phyloP scores from a whole-genome alignment of 495 filamentous ascomycete species.

The Tuber indicum region DNA sequence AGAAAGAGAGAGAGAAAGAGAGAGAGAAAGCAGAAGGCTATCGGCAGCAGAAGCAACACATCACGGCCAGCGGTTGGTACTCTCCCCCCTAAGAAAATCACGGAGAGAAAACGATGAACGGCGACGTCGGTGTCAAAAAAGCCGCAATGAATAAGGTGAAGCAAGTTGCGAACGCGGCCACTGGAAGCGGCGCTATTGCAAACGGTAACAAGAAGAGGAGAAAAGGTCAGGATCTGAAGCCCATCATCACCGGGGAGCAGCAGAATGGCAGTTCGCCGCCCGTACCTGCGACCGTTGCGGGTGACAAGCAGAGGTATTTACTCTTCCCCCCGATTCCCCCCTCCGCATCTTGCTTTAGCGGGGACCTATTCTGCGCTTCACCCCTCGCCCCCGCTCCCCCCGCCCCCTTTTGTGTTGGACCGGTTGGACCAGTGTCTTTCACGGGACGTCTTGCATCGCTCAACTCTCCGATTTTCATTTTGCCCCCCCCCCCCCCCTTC shows the following conservation, averaged over 20 bases:
- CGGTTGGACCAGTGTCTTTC: constrained; percentile 3
- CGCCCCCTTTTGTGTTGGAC: constrained; percentile 18
- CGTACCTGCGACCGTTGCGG: constrained; percentile 40
- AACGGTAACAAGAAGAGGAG: constrained; percentile 81
- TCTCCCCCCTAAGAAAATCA: constrained; percentile 7
- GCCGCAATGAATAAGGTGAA: constrained; percentile 73
- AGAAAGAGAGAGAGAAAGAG: constrained; percentile 6
- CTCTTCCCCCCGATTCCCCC: constrained; percentile 16
- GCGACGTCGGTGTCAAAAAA: constrained; percentile 62
- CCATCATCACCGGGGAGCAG: constrained; percentile 78
- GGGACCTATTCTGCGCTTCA: constrained; percentile 3
- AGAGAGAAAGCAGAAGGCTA: constrained; percentile 7
- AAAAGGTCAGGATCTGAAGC: constrained; percentile 77
- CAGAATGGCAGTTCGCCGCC: constrained; percentile 43
- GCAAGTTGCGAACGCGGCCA: constrained; percentile 54
- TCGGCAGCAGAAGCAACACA: neutral
- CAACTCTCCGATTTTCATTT: constrained; percentile 25
- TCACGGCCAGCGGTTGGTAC: neutral
- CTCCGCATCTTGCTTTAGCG: neutral
- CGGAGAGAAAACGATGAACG: constrained; percentile 57
- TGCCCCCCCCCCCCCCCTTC: constrained; percentile 23
- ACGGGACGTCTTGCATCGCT: constrained; percentile 31
- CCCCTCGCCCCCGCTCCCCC: constrained; percentile 25
- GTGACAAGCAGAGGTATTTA: constrained; percentile 43
- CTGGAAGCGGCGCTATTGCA: constrained; percentile 31